phyloP scores from a whole-genome alignment of 2,329 filamentous ascomycete species.

The Lecanosticta acicola region DNA sequence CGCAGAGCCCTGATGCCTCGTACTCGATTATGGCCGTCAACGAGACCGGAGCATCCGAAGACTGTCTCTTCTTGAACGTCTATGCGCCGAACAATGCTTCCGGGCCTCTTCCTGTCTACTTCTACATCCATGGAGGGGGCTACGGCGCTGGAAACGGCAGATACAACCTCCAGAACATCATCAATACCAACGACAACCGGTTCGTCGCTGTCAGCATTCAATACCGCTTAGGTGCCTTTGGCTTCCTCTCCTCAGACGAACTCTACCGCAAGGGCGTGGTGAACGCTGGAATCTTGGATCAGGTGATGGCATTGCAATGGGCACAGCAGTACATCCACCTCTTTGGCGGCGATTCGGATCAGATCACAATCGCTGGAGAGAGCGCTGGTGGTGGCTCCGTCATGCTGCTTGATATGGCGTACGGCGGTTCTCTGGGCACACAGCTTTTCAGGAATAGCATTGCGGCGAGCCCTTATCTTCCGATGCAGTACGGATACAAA shows the following conservation, averaged over 20 bases:
- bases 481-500: slow-evolving; percentile 50
- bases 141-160: slow-evolving; percentile 35
- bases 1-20: slow-evolving; percentile 14
- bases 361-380: slow-evolving; percentile 41
- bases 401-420: slow-evolving; percentile 34
- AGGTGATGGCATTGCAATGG: slow-evolving; percentile 49
- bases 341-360: slow-evolving; percentile 44
- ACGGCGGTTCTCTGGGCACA: slow-evolving; percentile 24
- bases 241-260: slow-evolving; percentile 39
- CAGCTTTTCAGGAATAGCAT: slow-evolving; percentile 30
- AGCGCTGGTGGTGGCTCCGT: slow-evolving; percentile 38
- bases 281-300: slow-evolving; percentile 44
- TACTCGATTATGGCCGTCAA: slow-evolving; percentile 1
- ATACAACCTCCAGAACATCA: slow-evolving; percentile 37
- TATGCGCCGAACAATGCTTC: slow-evolving; percentile 26
- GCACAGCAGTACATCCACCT: slow-evolving; percentile 43
- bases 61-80: slow-evolving; percentile 34
- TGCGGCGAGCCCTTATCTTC: slow-evolving; percentile 46
- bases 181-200: slow-evolving; percentile 45
- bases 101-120: slow-evolving; percentile 36
- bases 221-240: slow-evolving; percentile 43
- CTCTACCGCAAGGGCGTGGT: slow-evolving; percentile 34
- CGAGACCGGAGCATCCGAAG: slow-evolving; percentile 26
- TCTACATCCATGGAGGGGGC: slow-evolving; percentile 36
- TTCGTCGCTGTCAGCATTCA: slow-evolving; percentile 48